These are phyloP conservation scores for Metschnikowia matae DNA, from an alignment of 805 yeast genomes.

Conservation along the genomic window DNA sequence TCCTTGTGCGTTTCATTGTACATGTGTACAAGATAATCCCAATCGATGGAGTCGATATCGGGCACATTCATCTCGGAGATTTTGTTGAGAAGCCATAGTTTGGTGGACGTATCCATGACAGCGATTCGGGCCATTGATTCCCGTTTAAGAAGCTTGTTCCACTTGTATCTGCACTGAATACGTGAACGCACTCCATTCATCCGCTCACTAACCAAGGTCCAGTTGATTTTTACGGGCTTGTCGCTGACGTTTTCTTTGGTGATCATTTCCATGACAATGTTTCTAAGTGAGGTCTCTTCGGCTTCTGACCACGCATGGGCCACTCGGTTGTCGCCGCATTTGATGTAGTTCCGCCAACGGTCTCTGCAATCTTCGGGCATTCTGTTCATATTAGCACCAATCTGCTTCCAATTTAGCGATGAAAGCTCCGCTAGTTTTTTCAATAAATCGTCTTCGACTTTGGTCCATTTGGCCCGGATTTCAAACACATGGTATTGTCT, in stretches of 20 bases:
- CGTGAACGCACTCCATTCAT: slow-evolving; percentile 89
- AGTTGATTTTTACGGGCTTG: slow-evolving; percentile 55
- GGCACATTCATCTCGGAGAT: slow-evolving; percentile 25
- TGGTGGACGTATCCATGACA: slow-evolving; percentile 31
- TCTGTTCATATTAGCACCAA: slow-evolving; percentile 75
- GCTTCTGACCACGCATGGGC: slow-evolving; percentile 74
- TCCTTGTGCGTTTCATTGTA: slow-evolving; percentile 26
- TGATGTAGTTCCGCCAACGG: slow-evolving; percentile 92
- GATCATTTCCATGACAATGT: slow-evolving; percentile 50
- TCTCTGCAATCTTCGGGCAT: slow-evolving; percentile 99
- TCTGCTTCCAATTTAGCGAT: slow-evolving; percentile 84
- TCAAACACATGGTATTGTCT: slow-evolving; percentile 84
- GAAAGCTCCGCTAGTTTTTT: slow-evolving; percentile 58
- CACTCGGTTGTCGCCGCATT: slow-evolving; percentile 77
- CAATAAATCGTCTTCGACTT: slow-evolving; percentile 70
- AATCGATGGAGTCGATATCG: slow-evolving; percentile 28
- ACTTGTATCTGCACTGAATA: slow-evolving; percentile 92
- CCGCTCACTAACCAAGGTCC: slow-evolving; percentile 87
- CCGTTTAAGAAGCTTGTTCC: slow-evolving; percentile 76
- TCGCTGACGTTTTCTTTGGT: slow-evolving; percentile 18
- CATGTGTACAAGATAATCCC: slow-evolving; percentile 30
- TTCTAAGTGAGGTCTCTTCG: slow-evolving; percentile 62
- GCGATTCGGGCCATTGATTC: slow-evolving; percentile 37
- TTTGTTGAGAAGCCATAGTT: slow-evolving; percentile 35
- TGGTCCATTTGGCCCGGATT: slow-evolving; percentile 87